These are phyloP conservation scores for Dothideomycetidae sp. DNA, from an alignment of 2,329 filamentous ascomycete genomes.

Conservation along the genomic window DNA sequence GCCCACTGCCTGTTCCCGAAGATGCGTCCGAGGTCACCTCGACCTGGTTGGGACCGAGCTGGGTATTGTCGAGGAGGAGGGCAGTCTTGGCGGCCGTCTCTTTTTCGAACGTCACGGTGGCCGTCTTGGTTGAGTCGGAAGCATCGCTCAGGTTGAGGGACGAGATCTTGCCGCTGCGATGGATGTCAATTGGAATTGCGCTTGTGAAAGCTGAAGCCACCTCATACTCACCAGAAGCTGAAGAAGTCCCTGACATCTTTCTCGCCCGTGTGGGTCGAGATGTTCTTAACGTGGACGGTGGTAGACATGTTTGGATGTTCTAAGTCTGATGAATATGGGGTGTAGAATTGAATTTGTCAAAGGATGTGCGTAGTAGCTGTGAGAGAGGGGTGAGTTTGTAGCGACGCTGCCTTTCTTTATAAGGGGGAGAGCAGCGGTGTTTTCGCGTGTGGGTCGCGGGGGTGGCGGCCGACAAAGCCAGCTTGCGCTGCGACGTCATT, in stretches of 20 bases:
- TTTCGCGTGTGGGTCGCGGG: no score
- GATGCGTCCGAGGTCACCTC: conserved; percentile 62
- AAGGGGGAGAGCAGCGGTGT: background rate
- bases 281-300: conserved; percentile 82
- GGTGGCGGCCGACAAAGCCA: no score
- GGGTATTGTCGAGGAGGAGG: conserved; percentile 90
- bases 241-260: conserved; percentile 95
- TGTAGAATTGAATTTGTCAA: background rate
- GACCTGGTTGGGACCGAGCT: conserved; percentile 62
- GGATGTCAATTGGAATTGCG: background rate
- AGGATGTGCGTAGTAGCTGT: background rate
- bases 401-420: no score
- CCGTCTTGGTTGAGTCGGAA: conserved; percentile 55
- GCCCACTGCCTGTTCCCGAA: conserved; percentile 47
- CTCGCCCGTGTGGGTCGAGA: conserved; percentile 66
- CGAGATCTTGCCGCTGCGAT: conserved; percentile 71
- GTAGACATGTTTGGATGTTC: conserved; percentile 41
- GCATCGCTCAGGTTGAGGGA: conserved; percentile 56
- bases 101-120: conserved; percentile 94
- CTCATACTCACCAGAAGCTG: conserved; percentile 64
- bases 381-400: background rate
- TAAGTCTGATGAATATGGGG: conserved; percentile 5
- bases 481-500: no score
- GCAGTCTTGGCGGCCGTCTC: conserved; percentile 93
- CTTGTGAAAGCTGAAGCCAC: conserved; percentile 8